Base-by-base conservation (phyloP, 768 basidiomycete species). In the Clavulina sp. region DNA sequence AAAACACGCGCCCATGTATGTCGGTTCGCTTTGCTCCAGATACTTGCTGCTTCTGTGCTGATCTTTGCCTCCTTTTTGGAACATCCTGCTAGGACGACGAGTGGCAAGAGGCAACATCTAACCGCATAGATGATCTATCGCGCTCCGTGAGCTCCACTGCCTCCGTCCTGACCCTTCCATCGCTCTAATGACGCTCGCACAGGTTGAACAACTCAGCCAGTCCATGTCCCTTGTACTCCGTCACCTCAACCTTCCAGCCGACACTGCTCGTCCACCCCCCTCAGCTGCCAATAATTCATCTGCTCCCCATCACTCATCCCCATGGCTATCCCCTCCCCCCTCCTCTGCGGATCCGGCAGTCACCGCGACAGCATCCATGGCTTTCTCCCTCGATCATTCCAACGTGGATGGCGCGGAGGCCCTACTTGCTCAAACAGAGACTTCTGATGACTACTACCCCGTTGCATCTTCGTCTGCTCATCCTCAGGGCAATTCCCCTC, bases 391-490 rank as follows among this genome's bases (percentile, higher is more conserved):
- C 9, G 43, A 46, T 26, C 43, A 46, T 26, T 46, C 43, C 26
- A 46, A 9, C 13, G 43, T 26, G 13, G 16, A 46, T 1, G 43
- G 43, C 13, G 43, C 43, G 26, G 43, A 46, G 43, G 43, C 43
- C 13, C 43, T 46, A 28, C 43, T 46, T 46, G 43, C 43, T 1
- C 43, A 46, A 46, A 46, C 43, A 16, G 43, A 46, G 26, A 46
- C 26, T 9, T 16, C 16, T 28, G 43, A 46, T 26, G 43, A 46
- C 24, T 46, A 46, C 43, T 46, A 13, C 43, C 9, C 13, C 9
- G 26, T 24, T 13, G 9, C 13, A 13, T 13, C 13, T 9, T 13
- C 13, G 13, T 9, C 16, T 24, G 13, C 16, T 13, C 13, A 13
- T 9, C 13, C 43, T 24, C n/a, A n/a, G n/a, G n/a, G n/a, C n/a